phyloP scores from a whole-genome alignment of 1,284 basidiomycete species.

The Heliocybe sulcata region DNA sequence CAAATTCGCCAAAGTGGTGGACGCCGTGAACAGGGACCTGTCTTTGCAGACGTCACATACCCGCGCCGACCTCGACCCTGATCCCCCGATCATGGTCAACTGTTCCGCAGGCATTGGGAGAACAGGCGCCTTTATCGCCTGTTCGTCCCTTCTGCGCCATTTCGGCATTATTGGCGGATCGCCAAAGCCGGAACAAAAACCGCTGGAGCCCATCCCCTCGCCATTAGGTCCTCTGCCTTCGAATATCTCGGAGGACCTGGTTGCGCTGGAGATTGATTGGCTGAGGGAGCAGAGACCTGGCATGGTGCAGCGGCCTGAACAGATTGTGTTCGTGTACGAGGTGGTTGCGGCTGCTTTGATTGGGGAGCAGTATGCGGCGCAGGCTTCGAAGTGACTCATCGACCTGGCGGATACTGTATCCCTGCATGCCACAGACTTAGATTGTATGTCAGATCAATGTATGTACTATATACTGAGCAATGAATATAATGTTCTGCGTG shows the following conservation, averaged over 20 bases:
- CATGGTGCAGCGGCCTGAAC: constrained; percentile 75
- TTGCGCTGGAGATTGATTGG: constrained; percentile 68
- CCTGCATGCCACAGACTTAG: no score
- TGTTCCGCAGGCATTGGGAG: constrained; percentile 89
- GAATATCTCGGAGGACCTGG: constrained; percentile 46
- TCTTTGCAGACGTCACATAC: constrained; percentile 21
- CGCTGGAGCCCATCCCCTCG: constrained; percentile 29
- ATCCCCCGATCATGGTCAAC: constrained; percentile 75
- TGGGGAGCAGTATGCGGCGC: neutral
- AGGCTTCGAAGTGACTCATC: no score
- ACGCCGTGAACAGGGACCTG: constrained; percentile 45
- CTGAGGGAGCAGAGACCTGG: constrained; percentile 73
- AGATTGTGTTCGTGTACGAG: constrained; percentile 62
- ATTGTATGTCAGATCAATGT: neutral
- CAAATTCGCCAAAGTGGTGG: constrained; percentile 55
- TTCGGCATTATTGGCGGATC: constrained; percentile 38
- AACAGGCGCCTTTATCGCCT: constrained; percentile 82
- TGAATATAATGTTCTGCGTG: no score
- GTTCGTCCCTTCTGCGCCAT: constrained; percentile 64
- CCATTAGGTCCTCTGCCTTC: constrained; percentile 51
- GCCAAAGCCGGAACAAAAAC: constrained; percentile 16
- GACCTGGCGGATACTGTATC: no score
- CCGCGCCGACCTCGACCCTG: constrained; percentile 27
- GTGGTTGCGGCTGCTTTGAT: constrained; percentile 36
- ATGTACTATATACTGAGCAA: no score